Conservation (phyloP, 2,329 filamentous ascomycete species). For the Cordyceps javanica region DNA sequence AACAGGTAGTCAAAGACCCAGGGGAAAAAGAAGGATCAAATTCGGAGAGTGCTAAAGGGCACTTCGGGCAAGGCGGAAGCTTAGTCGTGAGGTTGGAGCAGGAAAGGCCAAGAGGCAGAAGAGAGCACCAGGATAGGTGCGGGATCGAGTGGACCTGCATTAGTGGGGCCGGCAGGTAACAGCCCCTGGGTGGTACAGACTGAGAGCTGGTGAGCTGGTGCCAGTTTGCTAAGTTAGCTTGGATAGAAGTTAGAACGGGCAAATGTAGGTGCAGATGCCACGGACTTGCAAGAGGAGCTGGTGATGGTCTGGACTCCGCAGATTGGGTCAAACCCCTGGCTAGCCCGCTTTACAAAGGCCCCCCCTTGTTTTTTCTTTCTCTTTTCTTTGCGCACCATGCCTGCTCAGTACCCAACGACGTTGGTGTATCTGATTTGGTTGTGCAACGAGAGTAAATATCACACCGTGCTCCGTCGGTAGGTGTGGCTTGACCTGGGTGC, state of each 20-base stretch:
- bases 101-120: not conserved
- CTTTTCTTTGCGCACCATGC: not conserved
- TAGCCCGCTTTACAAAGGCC: too few relatives aligned
- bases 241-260: not conserved
- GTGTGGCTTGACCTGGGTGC: conserved; percentile 5
- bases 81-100: not conserved
- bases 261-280: not conserved
- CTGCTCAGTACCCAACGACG: not conserved
- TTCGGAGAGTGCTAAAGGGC: not conserved
- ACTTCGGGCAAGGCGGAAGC: not conserved
- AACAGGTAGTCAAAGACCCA: not conserved
- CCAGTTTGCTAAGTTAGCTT: not conserved
- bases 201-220: too few relatives aligned
- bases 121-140: not conserved
- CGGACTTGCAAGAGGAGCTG: not conserved
- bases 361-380: not conserved
- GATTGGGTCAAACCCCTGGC: too few relatives aligned
- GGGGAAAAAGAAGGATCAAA: not conserved
- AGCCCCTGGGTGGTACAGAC: too few relatives aligned
- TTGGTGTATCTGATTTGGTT: not conserved
- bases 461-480: too few relatives aligned
- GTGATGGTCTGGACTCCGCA: not conserved
- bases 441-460: too few relatives aligned
- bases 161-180: not conserved
- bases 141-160: conserved; percentile 10